Percentiles rank a stretch among this genome's conserved stretches.
phyloP scores from a whole-genome alignment of 225 moss, liverwort and hornwort species.

The Physcomitrium patens region DNA sequence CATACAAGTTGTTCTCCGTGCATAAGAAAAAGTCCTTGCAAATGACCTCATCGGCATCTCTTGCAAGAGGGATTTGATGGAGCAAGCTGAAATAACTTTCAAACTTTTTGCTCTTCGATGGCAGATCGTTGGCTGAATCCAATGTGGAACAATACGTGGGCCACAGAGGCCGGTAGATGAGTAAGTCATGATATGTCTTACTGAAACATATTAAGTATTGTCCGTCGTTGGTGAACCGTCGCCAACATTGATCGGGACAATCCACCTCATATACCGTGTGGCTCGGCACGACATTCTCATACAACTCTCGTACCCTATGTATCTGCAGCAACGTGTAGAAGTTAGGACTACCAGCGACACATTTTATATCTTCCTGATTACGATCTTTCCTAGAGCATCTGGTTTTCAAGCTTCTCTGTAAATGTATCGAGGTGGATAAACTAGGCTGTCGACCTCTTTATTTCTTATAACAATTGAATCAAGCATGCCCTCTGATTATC shows the following conservation, averaged over 20 bases:
- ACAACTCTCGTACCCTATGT: constrained; percentile 61
- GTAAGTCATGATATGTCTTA: constrained; percentile 73
- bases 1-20: constrained; percentile 84
- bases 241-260: constrained; percentile 91
- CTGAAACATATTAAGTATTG: constrained; percentile 96
- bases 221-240: constrained; percentile 96
- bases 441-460: too few species aligned
- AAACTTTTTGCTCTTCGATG: constrained; percentile 68
- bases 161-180: constrained; percentile 87
- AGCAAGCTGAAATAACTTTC: constrained; percentile 81
- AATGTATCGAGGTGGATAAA: neutral
- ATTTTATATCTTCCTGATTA: neutral
- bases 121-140: constrained; percentile 62
- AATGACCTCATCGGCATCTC: constrained; percentile 65
- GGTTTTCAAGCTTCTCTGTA: neutral
- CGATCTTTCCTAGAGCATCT: neutral
- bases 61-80: constrained; percentile 70
- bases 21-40: constrained; percentile 95
- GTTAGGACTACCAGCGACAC: constrained; percentile 29
- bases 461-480: too few species aligned
- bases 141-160: constrained; percentile 63
- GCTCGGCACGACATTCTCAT: constrained; percentile 93
- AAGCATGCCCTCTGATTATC: neutral
- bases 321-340: constrained; percentile 37
- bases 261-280: constrained; percentile 96